These are phyloP conservation scores for Aspergillus pseudoglaucus DNA, from an alignment of 2,329 filamentous ascomycete genomes.

Conservation along the genomic window DNA sequence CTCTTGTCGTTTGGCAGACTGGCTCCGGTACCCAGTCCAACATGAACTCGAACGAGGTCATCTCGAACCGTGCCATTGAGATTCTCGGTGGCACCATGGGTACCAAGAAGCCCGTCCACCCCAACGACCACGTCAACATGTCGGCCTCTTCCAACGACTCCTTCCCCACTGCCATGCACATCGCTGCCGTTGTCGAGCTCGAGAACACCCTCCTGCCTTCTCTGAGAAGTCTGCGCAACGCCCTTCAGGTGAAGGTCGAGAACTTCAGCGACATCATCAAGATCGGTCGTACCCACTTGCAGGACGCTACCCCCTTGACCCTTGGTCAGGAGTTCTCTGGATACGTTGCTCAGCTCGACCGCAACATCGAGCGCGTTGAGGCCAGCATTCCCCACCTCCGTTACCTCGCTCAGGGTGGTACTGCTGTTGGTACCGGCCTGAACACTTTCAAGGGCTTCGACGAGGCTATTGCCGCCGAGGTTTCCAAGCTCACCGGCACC, in stretches of 20 bases:
- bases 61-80: slow-evolving; percentile 98
- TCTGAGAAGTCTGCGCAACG: slow-evolving; percentile 71
- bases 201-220: slow-evolving; percentile 79
- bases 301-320: slow-evolving; percentile 93
- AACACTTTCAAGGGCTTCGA: slow-evolving; percentile 97
- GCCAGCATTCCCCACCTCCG: slow-evolving; percentile 74
- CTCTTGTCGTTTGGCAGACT: slow-evolving; percentile 98
- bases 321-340: slow-evolving; percentile 97
- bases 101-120: slow-evolving; percentile 96
- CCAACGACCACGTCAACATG: slow-evolving; percentile 99
- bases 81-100: slow-evolving; percentile 92
- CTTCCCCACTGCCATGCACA: slow-evolving; percentile 99
- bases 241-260: slow-evolving; percentile 81
- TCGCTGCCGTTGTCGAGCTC: slow-evolving; percentile 89
- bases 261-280: slow-evolving; percentile 95
- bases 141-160: slow-evolving; percentile 98
- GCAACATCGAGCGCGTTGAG: slow-evolving; percentile 81
- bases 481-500: slow-evolving; percentile 85
- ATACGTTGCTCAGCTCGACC: slow-evolving; percentile 90
- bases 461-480: slow-evolving; percentile 83
- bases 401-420: slow-evolving; percentile 88
- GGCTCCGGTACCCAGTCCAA: slow-evolving; percentile 98
- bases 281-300: slow-evolving; percentile 95
- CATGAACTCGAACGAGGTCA: slow-evolving; percentile 99
- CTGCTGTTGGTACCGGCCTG: slow-evolving; percentile 92